Percentiles rank a stretch among this genome's conserved stretches.
These are phyloP conservation scores for Nakazawaea pomicola DNA, from an alignment of 805 yeast genomes.

Conservation along the genomic window DNA sequence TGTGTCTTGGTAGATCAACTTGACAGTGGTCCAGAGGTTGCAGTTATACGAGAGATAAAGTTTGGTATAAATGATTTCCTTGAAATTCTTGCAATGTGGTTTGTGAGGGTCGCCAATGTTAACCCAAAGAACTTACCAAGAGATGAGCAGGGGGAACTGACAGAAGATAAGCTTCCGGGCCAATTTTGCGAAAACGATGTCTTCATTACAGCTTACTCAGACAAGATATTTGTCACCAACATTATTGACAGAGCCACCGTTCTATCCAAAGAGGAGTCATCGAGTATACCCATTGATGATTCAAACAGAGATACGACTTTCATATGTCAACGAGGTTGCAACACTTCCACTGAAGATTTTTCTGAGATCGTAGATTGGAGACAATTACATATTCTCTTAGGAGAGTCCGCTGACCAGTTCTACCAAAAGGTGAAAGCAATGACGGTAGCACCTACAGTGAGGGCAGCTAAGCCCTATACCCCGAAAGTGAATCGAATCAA, in stretches of 20 bases:
- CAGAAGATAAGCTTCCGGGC: constrained; percentile 17
- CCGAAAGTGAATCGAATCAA: constrained; percentile 15
- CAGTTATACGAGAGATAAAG: constrained; percentile 44
- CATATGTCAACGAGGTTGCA: constrained; percentile 39
- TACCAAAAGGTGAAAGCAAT: constrained; percentile 24
- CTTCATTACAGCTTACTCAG: constrained; percentile 47
- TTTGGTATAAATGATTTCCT: constrained; percentile 46
- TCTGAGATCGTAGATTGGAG: constrained; percentile 36
- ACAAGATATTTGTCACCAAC: constrained; percentile 36
- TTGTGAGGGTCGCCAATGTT: constrained; percentile 38
- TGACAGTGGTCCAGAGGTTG: constrained; percentile 33
- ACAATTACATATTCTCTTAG: constrained; percentile 23
- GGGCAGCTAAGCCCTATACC: constrained; percentile 13
- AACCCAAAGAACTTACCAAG: constrained; percentile 24
- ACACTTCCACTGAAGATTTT: constrained; percentile 28
- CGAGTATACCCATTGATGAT: constrained; percentile 30
- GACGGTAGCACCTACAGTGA: constrained; percentile 24
- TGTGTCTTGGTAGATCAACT: constrained; percentile 37
- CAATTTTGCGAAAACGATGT: constrained; percentile 38
- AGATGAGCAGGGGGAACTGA: constrained; percentile 18
- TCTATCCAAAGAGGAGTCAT: constrained; percentile 31
- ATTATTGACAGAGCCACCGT: constrained; percentile 42
- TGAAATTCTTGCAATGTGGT: constrained; percentile 44
- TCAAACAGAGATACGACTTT: constrained; percentile 27
- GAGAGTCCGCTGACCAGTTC: constrained; percentile 26